phyloP scores from a whole-genome alignment of 352 stramenopile species.

The Globisporangium apiculatum region DNA sequence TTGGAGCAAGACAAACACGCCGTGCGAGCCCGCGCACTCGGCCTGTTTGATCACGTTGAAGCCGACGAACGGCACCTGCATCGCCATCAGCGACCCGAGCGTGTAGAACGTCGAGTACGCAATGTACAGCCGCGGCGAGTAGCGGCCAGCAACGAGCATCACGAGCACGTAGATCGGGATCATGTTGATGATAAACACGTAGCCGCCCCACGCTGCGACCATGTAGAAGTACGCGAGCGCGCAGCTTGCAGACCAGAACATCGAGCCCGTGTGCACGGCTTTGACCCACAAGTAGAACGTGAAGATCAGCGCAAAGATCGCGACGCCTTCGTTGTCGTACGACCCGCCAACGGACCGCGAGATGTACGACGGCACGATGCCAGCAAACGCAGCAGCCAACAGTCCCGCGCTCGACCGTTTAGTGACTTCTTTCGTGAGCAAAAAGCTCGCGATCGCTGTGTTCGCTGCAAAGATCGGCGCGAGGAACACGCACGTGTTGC shows the following conservation, averaged over 20 bases:
- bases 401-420: slow-evolving; percentile 84
- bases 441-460: slow-evolving; percentile 84
- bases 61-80: slow-evolving; percentile 97
- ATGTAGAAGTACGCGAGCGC: slow-evolving; percentile 97
- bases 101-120: slow-evolving; percentile 97
- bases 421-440: slow-evolving; percentile 89
- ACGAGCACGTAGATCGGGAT: slow-evolving; percentile 94
- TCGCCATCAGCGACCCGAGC: slow-evolving; percentile 94
- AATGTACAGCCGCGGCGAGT: slow-evolving; percentile 93
- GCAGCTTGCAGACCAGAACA: slow-evolving; percentile 75
- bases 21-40: slow-evolving; percentile 74
- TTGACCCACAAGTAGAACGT: slow-evolving; percentile 97
- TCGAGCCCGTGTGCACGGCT: slow-evolving; percentile 87
- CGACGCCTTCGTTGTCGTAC: slow-evolving; percentile 98
- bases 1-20: slow-evolving; percentile 94
- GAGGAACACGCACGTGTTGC: slow-evolving; percentile 91
- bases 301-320: slow-evolving; percentile 96
- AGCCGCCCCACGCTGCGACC: slow-evolving; percentile 95
- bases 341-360: slow-evolving; percentile 94
- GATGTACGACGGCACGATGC: slow-evolving; percentile 96
- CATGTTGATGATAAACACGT: slow-evolving; percentile 99
- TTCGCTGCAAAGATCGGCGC: slow-evolving; percentile 87
- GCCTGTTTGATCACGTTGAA: slow-evolving; percentile 93
- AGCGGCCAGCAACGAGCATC: slow-evolving; percentile 91
- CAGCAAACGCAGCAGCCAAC: slow-evolving; percentile 92